A percentile compares a stretch with the other conserved stretches of the same genome.
Evolutionary conservation across 2,329 filamentous ascomycete species (phyloP).

Genomic region (Ophiosphaerella herpotricha): DNA sequence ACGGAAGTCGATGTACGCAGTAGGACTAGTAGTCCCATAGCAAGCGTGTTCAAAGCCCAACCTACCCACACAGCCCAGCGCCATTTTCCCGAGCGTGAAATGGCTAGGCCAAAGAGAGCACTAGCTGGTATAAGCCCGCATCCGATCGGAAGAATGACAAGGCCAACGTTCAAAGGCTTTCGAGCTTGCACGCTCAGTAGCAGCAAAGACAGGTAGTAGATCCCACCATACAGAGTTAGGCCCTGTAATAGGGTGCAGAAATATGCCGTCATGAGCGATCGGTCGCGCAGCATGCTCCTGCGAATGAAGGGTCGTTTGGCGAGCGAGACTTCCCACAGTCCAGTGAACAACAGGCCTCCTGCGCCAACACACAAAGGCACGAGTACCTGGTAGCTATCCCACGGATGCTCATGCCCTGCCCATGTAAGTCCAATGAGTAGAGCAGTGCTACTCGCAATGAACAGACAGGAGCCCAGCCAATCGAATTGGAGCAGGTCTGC

Average conservation of each 20-base stretch:
- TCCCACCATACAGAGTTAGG: not conserved
- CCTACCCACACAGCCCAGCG: not conserved
- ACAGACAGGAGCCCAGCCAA: not conserved
- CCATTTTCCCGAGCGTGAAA: not conserved
- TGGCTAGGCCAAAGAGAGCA: not conserved
- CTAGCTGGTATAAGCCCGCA: not conserved
- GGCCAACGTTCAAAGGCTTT: not conserved
- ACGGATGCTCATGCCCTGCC: not conserved
- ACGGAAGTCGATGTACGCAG: not conserved
- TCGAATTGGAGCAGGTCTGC: not conserved
- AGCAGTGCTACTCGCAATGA: not conserved
- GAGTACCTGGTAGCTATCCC: not conserved
- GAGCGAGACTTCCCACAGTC: not conserved
- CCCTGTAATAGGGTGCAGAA: not conserved
- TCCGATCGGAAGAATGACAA: not conserved
- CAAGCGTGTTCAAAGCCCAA: not conserved
- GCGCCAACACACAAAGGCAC: not conserved
- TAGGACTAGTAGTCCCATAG: not conserved
- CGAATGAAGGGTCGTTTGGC: not conserved
- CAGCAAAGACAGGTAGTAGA: slow-evolving; percentile 1
- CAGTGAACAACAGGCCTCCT: not conserved
- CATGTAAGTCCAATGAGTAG: not conserved
- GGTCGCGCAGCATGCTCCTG: not conserved
- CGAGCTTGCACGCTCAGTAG: not conserved
- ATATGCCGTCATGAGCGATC: not conserved